phyloP scores from a whole-genome alignment of 306 rosid species.

The Inga laurina region DNA sequence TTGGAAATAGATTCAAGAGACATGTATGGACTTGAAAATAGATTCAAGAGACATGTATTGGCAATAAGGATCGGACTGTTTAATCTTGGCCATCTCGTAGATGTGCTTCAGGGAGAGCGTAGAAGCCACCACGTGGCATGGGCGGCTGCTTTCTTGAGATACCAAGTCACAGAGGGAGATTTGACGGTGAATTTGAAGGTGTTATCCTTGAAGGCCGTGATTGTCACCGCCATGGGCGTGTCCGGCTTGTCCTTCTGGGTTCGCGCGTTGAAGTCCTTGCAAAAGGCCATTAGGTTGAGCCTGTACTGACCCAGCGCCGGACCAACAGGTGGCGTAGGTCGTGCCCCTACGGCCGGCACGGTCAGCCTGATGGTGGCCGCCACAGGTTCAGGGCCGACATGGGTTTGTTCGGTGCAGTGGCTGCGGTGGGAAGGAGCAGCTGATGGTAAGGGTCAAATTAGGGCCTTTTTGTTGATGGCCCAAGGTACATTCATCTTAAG shows the following conservation, averaged over 20 bases:
- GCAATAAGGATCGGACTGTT: conserved; percentile 72
- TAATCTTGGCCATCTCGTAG: conserved; percentile 77
- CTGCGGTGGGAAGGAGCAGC: background rate
- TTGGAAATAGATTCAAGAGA: conserved; percentile 60
- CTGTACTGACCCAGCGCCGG: conserved; percentile 88
- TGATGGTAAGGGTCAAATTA: background rate
- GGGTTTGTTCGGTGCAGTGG: conserved; percentile 19
- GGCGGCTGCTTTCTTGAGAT: conserved; percentile 80
- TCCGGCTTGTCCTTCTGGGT: conserved; percentile 81
- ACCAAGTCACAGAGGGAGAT: conserved; percentile 84
- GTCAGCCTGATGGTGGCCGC: conserved; percentile 78
- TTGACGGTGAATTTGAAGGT: conserved; percentile 79
- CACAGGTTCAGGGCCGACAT: conserved; percentile 65
- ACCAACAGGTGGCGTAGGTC: conserved; percentile 75
- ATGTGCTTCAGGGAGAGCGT: conserved; percentile 66
- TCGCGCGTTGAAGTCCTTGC: conserved; percentile 88
- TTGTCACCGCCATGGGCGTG: conserved; percentile 83
- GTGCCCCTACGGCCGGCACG: conserved; percentile 72
- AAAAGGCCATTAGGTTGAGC: conserved; percentile 83
- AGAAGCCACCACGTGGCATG: conserved; percentile 72
- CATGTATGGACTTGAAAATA: conserved; percentile 66
- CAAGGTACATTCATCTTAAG: background rate
- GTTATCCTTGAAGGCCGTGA: conserved; percentile 88
- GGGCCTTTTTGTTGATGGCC: background rate
- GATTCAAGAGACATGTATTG: conserved; percentile 52